Evolutionary conservation across 176 grass and related monocot species (phyloP).

Genomic region (Miscanthus lutarioriparius): DNA sequence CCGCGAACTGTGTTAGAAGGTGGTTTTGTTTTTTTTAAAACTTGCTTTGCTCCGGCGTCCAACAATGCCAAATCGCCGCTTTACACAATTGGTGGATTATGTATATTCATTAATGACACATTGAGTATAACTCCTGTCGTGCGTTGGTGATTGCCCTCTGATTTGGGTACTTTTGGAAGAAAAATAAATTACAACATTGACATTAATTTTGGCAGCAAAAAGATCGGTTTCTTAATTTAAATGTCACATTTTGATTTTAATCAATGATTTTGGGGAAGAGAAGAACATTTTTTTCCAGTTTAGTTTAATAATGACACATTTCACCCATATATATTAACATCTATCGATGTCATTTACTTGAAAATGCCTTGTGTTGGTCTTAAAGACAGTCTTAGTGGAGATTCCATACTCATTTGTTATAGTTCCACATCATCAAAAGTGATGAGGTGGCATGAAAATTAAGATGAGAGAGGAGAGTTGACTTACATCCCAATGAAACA

Average conservation of each 20-base stretch:
- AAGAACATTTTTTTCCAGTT: neutral
- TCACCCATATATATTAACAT: too few species aligned
- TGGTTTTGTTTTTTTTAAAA: neutral
- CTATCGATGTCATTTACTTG: neutral
- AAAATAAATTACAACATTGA: too few species aligned
- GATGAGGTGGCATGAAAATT: too few species aligned
- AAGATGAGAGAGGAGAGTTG: too few species aligned
- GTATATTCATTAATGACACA: neutral
- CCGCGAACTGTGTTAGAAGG: neutral
- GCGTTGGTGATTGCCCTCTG: neutral
- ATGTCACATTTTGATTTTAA: neutral
- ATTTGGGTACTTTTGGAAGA: too few species aligned
- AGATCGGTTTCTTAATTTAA: neutral
- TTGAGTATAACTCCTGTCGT: neutral
- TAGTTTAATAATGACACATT: neutral
- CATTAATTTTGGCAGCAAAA: too few species aligned
- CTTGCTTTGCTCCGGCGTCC: neutral
- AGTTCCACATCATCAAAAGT: too few species aligned
- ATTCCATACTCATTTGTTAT: neutral
- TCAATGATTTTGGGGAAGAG: neutral
- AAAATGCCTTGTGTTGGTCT: neutral
- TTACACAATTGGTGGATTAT: neutral
- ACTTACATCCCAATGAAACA: too few species aligned
- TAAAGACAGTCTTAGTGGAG: neutral
- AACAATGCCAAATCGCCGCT: neutral